Conservation (phyloP, 352 stramenopile species). For the Pythium folliculosum region DNA sequence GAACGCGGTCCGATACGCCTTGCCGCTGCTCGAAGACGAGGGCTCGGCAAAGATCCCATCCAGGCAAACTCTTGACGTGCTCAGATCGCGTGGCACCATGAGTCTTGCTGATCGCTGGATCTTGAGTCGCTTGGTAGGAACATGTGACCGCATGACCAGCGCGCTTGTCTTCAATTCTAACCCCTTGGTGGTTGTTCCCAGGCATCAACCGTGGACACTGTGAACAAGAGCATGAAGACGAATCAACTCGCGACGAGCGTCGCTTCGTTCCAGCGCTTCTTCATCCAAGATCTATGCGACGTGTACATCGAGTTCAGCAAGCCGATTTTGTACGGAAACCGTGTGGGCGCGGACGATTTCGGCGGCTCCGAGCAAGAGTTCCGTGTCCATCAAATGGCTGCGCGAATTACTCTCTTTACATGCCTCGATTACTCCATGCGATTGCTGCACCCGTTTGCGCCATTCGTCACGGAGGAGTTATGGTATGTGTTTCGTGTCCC, state of each 20-base stretch:
- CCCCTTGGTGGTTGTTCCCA: background rate
- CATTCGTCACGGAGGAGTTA: conserved; percentile 99
- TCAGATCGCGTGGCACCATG: conserved; percentile 44
- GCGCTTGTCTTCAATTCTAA: background rate
- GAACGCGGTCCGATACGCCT: conserved; percentile 80
- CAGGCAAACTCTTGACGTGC: background rate
- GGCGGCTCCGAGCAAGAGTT: conserved; percentile 47
- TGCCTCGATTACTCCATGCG: conserved; percentile 95
- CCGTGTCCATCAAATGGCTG: conserved; percentile 67
- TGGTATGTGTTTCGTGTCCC: conserved; percentile 76
- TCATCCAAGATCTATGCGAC: conserved; percentile 86
- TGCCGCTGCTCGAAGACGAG: conserved; percentile 54
- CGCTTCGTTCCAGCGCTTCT: conserved; percentile 75
- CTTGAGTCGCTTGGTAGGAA: conserved; percentile 72
- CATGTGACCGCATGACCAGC: background rate
- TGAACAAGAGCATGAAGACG: conserved; percentile 66
- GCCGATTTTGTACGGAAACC: conserved; percentile 75
- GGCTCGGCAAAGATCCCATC: background rate
- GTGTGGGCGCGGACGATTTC: conserved; percentile 39
- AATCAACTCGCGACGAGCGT: conserved; percentile 76
- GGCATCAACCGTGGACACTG: conserved; percentile 38
- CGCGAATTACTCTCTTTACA: conserved; percentile 93
- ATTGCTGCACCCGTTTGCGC: conserved; percentile 98
- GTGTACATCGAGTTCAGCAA: conserved; percentile 91
- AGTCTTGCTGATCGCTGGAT: conserved; percentile 80